phyloP scores from a whole-genome alignment of 352 stramenopile species.

The Aphanomyces astaci region DNA sequence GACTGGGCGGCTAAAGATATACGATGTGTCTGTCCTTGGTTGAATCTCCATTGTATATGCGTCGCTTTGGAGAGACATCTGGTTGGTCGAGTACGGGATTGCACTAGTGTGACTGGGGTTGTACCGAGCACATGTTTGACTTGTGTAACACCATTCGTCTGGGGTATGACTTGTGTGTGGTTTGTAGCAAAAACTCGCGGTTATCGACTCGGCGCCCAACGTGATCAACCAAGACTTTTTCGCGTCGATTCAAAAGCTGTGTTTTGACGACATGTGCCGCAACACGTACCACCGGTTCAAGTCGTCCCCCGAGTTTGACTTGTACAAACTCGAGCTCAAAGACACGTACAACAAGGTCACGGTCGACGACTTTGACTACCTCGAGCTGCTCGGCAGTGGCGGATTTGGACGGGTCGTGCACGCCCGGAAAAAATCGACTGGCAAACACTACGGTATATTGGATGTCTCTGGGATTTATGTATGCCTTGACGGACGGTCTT shows the following conservation, averaged over 20 bases:
- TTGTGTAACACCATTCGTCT: too few relatives aligned
- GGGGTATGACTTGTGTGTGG: too few relatives aligned
- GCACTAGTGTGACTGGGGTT: too few relatives aligned
- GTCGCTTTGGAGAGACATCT: too few relatives aligned
- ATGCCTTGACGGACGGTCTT: background rate
- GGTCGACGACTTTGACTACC: conserved; percentile 75
- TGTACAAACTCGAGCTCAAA: conserved; percentile 70
- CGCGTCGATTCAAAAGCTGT: conserved; percentile 53
- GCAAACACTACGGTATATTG: conserved; percentile 77
- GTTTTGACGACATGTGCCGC: conserved; percentile 67
- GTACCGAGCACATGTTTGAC: too few relatives aligned
- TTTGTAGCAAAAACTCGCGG: conserved; percentile 52
- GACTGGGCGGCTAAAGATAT: too few relatives aligned
- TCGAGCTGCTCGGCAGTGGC: conserved; percentile 82
- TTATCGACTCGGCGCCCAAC: conserved; percentile 36
- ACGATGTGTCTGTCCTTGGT: too few relatives aligned
- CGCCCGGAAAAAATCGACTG: conserved; percentile 82
- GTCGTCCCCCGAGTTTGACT: conserved; percentile 50
- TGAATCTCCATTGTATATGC: too few relatives aligned
- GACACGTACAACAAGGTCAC: conserved; percentile 84
- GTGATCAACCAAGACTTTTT: conserved; percentile 60
- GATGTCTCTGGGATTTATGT: background rate
- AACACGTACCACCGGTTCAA: conserved; percentile 81
- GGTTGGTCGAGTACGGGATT: too few relatives aligned
- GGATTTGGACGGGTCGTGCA: conserved; percentile 87